A percentile compares a stretch with the other conserved stretches of the same genome.
Conservation (phyloP, 2,329 filamentous ascomycete genomes). For the Aureobasidium mangrovei region DNA sequence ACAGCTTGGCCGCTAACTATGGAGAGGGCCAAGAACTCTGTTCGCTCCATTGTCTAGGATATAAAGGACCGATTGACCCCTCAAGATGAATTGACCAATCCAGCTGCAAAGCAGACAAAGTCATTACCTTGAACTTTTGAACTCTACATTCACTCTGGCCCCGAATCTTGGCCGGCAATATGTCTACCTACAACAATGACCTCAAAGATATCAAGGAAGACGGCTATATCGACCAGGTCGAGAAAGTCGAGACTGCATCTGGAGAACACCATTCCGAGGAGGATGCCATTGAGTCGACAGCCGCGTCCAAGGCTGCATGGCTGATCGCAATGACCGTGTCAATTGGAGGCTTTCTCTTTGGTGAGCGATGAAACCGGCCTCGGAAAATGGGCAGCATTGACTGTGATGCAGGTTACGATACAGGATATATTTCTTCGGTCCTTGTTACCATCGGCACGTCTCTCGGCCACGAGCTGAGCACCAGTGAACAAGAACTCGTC, state of each 20-base stretch:
- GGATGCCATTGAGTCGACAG: constrained; percentile 31
- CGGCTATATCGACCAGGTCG: constrained; percentile 13
- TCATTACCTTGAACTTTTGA: neutral
- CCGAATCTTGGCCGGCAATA: neutral
- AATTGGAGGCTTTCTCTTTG: constrained; percentile 26
- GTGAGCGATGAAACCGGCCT: neutral
- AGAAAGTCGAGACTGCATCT: constrained; percentile 18
- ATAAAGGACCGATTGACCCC: neutral
- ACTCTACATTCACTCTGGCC: neutral
- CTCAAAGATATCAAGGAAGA: neutral
- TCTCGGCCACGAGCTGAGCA: constrained; percentile 32
- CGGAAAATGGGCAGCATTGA: neutral
- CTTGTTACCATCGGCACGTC: constrained; percentile 33
- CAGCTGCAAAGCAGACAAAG: neutral
- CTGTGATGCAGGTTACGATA: constrained; percentile 36
- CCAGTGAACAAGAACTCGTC: constrained; percentile 43
- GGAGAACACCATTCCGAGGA: constrained; percentile 15
- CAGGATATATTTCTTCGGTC: constrained; percentile 38
- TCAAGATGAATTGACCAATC: neutral
- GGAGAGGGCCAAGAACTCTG: neutral
- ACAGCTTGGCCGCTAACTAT: neutral
- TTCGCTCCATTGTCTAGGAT: neutral
- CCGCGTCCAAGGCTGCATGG: constrained; percentile 33
- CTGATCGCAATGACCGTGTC: constrained; percentile 31
- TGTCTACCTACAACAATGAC: neutral